Evolutionary conservation across 768 basidiomycete species (phyloP).

Genomic region (Lactarius sp.): DNA sequence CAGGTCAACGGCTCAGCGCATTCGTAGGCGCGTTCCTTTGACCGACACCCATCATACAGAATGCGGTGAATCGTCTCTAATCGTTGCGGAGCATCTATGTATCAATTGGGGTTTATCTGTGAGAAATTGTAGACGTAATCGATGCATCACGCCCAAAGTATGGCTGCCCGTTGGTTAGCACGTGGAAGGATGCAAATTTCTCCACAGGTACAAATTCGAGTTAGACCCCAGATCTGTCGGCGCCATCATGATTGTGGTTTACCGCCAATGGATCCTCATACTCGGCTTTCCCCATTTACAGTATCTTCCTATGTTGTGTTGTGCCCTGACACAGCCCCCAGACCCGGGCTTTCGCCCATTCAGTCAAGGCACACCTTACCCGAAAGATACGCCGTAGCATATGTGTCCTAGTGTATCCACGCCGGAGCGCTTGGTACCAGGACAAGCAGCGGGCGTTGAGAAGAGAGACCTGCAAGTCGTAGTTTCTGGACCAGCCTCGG

Average conservation of each 20-base stretch:
- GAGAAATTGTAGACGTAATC: slow-evolving; percentile 38
- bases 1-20: not conserved
- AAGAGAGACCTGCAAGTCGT: slow-evolving; percentile 51
- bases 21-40: slow-evolving; percentile 39
- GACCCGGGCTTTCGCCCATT: slow-evolving; percentile 47
- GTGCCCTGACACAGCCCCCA: slow-evolving; percentile 32
- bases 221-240: slow-evolving; percentile 44
- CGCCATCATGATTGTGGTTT: slow-evolving; percentile 42
- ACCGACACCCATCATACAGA: slow-evolving; percentile 43
- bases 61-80: slow-evolving; percentile 36
- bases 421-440: slow-evolving; percentile 71
- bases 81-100: not conserved
- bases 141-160: slow-evolving; percentile 37
- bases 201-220: slow-evolving; percentile 41
- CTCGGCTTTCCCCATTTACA: slow-evolving; percentile 29
- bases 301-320: not conserved
- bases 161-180: too few relatives aligned
- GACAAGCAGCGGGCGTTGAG: slow-evolving; percentile 61
- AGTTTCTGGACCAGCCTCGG: slow-evolving; percentile 84
- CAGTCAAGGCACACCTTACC: slow-evolving; percentile 71
- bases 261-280: slow-evolving; percentile 45
- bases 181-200: not conserved
- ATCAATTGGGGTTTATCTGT: not conserved
- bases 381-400: slow-evolving; percentile 49
- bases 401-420: not conserved